phyloP scores from a whole-genome alignment of 1,284 basidiomycete species.

The Xerocomus amazonicus region DNA sequence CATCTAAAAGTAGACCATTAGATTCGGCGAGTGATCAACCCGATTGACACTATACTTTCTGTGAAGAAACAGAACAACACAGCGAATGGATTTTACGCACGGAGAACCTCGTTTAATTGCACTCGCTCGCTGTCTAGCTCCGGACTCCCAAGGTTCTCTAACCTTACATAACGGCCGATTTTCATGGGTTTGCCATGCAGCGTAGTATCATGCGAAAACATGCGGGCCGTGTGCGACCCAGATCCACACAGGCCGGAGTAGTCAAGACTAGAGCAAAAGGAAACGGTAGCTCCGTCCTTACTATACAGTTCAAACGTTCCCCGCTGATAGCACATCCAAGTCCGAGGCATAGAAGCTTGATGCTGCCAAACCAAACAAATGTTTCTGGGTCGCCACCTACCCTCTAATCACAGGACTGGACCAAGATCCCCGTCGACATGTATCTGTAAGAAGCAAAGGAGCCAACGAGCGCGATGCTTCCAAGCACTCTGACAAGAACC shows the following conservation, averaged over 20 bases:
- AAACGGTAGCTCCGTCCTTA: neutral
- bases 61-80: neutral
- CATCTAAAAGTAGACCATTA: neutral
- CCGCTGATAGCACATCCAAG: neutral
- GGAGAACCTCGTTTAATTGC: no score
- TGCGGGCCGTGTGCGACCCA: no score
- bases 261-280: neutral
- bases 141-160: no score
- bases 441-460: neutral
- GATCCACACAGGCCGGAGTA: no score
- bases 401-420: slow-evolving; percentile 3
- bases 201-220: no score
- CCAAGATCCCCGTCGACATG: slow-evolving; percentile 3
- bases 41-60: no score
- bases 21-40: neutral
- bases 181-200: no score
- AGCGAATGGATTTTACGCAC: neutral
- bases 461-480: neutral
- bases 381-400: neutral
- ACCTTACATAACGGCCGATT: no score
- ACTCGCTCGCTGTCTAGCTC: no score
- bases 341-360: neutral
- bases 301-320: no score
- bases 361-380: neutral
- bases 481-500: slow-evolving; percentile 7